Base-by-base conservation (phyloP, 352 stramenopile genomes). In the Pythium biforme region DNA sequence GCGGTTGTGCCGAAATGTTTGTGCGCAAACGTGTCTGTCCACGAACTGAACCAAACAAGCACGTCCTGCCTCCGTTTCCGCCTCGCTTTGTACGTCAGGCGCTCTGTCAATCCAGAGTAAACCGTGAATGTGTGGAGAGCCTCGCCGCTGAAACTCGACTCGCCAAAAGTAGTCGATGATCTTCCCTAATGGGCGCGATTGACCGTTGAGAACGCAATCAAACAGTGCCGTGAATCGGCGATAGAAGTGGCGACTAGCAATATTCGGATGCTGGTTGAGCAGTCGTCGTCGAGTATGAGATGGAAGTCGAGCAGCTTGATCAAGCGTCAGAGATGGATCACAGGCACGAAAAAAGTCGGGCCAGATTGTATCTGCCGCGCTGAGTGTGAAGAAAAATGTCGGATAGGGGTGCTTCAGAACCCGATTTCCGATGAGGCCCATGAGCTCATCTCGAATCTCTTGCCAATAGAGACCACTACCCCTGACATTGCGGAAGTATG, bases 361-460 rank as follows among this genome's bases (percentile, higher is more conserved):
- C 60, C 70, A 77, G 0, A 67, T 43, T 0, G 64, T 73, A 17
- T 77, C 67, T 0, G 66, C 66, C n/a, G 66, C 70, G 50, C 70
- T 77, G 0, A 77, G 19, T 1, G 70, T 70, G 27, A 72, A 56
- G 56, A 77, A 49, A 52, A 59, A 68, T 6, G 55, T 68, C 3
- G 59, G 61, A n/a, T 43, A 73, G 6, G 56, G 54, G 14, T 41
- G 64, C 1, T 48, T 33, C 0, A 78, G 29, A 23, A 59, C 59
- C n/a, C 33, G 37, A 27, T 68, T 72, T 1, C 59, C 66, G 20
- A 68, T 59, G 29, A 73, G 33, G 15, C 12, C 55, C 43, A 66
- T 64, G 15, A 73, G 19, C n/a, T 69, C 55, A 19, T 69, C 46
- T 14, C 61, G 60, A 15, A 61, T 33, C 52, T 69, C 58, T 8